Conservation (phyloP, 257 asterid species). For the Gynochthodes officinalis region DNA sequence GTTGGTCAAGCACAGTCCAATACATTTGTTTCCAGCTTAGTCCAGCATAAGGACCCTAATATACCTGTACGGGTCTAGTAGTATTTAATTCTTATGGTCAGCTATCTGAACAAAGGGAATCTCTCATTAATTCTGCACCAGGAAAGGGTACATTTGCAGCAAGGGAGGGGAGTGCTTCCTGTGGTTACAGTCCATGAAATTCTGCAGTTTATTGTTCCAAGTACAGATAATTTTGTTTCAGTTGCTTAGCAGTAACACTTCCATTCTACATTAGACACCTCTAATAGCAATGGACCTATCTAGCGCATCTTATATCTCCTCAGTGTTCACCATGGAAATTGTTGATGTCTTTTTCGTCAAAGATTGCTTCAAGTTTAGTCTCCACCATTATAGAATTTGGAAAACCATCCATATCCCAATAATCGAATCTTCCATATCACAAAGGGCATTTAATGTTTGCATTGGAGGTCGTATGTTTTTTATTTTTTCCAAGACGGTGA, state of each 20-base stretch:
- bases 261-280: slow-evolving; percentile 11
- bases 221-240: slow-evolving; percentile 2
- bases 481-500: slow-evolving; percentile 87
- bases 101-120: slow-evolving; percentile 19
- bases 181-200: slow-evolving; percentile 9
- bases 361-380: slow-evolving; percentile 18
- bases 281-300: slow-evolving; percentile 8
- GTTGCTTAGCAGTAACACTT: slow-evolving; percentile 12
- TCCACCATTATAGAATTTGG: slow-evolving; percentile 41
- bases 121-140: slow-evolving; percentile 26
- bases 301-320: too few species aligned
- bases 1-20: slow-evolving; percentile 5
- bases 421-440: slow-evolving; percentile 93
- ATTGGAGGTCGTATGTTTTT: slow-evolving; percentile 71
- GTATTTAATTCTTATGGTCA: slow-evolving; percentile 4
- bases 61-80: neutral
- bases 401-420: slow-evolving; percentile 76
- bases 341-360: neutral
- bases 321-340: slow-evolving; percentile 11
- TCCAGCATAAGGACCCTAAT: slow-evolving; percentile 9
- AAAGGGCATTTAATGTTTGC: slow-evolving; percentile 81
- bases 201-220: slow-evolving; percentile 13
- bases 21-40: slow-evolving; percentile 9
- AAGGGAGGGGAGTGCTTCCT: slow-evolving; percentile 19
- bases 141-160: slow-evolving; percentile 31